Evolutionary conservation across 768 basidiomycete species (phyloP).

Genomic region (Podaxis pistillaris): DNA sequence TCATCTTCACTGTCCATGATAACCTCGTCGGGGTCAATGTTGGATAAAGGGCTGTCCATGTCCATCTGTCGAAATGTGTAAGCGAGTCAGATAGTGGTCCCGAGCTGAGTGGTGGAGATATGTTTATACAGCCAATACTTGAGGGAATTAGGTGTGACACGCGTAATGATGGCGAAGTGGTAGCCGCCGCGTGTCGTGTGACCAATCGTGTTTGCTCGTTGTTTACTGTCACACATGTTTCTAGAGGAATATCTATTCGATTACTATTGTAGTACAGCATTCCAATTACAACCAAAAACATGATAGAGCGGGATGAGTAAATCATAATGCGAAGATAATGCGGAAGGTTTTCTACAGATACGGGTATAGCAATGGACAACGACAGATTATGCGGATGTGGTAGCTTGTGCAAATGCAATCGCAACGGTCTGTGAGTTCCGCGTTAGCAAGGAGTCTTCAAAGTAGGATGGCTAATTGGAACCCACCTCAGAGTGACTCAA

Average conservation of each 20-base stretch:
- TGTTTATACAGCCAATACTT: neutral
- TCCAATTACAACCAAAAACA: constrained; percentile 12
- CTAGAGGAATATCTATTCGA: neutral
- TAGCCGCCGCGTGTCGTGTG: neutral
- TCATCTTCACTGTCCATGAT: constrained; percentile 45
- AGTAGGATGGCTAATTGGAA: constrained; percentile 17
- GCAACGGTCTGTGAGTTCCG: constrained; percentile 63
- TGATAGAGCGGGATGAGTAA: neutral
- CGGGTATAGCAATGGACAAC: constrained; percentile 3
- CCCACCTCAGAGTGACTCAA: constrained; percentile 91
- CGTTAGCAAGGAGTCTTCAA: neutral
- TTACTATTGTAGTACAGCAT: constrained; percentile 11
- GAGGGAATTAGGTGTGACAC: no score
- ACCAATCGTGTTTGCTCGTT: constrained; percentile 17
- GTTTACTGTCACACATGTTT: neutral
- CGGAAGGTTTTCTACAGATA: neutral
- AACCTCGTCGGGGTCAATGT: constrained; percentile 38
- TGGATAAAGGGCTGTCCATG: constrained; percentile 10
- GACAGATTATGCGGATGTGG: constrained; percentile 25
- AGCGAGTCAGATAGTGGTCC: neutral
- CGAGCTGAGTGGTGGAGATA: neutral
- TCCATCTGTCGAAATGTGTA: neutral
- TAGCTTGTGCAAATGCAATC: constrained; percentile 84
- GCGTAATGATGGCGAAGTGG: no score
- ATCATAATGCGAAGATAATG: constrained; percentile 4